Base-by-base conservation (phyloP, 2,329 filamentous ascomycete genomes). In the Xylariaceae sp. region DNA sequence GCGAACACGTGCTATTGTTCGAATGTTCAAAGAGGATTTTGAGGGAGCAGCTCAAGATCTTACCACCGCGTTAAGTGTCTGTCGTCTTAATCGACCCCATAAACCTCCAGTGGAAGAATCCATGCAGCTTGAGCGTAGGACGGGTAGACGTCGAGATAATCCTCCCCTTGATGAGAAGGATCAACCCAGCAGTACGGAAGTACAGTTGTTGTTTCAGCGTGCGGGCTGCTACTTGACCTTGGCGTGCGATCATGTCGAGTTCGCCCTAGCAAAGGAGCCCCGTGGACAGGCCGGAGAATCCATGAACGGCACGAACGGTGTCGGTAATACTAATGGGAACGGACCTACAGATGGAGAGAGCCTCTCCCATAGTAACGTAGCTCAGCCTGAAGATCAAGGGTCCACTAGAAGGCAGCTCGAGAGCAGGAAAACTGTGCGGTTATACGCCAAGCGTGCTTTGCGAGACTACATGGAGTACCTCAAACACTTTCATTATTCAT, bases 401-500 rank as follows among this genome's bases (percentile, higher is more conserved):
- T 60, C 51, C 16, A 62, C 55, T n/a, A 68, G 62, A 53, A 65
- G 46, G 31, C 67, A 67, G 60, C 62, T 85, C 21, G 85, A 89
- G 61, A 82, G 83, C 40, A 82, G 88, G 40, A 92, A 89, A 71
- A 75, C 82, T 23, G 87, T 94, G 63, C 90, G 90, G 65, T 80
- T 82, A 1, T 87, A 89, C 73, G 91, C 91, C 3, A 93, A 91
- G 73, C 83, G 87, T 53, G 90, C 91, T 1, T 75, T 95, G 19
- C 83, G 87, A 57, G 91, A 95, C 74, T 92, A 90, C 69, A 78
- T 87, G 65, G 78, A 83, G 19, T 95, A 91, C 69, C 76, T 96
- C 34, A 85, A 86, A 1, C 79, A 87, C 57, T 87, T 95, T 61
- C 89, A 95, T 67, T 95, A 95, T 73, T 90, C 91, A 0, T 89